phyloP scores from a whole-genome alignment of 805 yeast genomes.

The Lipomyces kockii region DNA sequence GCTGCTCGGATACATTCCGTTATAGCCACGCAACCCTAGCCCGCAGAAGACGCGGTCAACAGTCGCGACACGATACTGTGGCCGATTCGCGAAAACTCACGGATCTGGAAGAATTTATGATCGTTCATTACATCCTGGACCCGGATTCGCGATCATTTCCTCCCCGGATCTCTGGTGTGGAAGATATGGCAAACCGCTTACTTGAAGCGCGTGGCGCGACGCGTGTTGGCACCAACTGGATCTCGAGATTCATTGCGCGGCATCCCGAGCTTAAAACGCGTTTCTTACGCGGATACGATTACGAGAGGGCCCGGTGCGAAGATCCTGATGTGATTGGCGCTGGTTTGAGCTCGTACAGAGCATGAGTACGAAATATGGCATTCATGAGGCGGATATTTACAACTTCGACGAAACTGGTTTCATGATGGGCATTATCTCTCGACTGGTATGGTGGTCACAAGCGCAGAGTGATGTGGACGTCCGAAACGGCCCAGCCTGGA shows the following conservation, averaged over 20 bases:
- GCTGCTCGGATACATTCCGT: not conserved
- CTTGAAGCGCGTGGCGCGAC: constrained; percentile 7
- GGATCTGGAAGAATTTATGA: not conserved
- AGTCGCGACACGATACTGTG: not conserved
- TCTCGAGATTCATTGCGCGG: not conserved
- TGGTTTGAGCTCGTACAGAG: constrained; percentile 7
- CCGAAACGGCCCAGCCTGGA: not conserved
- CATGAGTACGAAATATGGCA: constrained; percentile 1
- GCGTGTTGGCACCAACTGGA: constrained; percentile 3
- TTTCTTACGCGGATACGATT: constrained; percentile 1
- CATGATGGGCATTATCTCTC: constrained; percentile 5
- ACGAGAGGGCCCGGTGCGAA: constrained; percentile 4
- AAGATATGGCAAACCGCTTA: constrained; percentile 5
- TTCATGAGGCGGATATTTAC: constrained; percentile 6
- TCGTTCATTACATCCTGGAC: constrained; percentile 5
- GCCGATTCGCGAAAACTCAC: constrained; percentile 1
- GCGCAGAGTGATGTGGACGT: constrained; percentile 1
- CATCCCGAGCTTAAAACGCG: constrained; percentile 7
- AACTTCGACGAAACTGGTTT: constrained; percentile 4
- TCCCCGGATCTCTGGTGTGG: constrained; percentile 9
- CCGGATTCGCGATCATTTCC: constrained; percentile 10
- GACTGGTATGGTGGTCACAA: constrained; percentile 5
- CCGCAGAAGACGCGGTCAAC: not conserved
- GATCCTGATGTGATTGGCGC: not conserved
- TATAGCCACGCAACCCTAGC: not conserved